Percentiles rank a stretch among this genome's conserved stretches.
These are phyloP conservation scores for Strobilomyces dryophilus DNA, from an alignment of 768 basidiomycete genomes.

Conservation along the genomic window DNA sequence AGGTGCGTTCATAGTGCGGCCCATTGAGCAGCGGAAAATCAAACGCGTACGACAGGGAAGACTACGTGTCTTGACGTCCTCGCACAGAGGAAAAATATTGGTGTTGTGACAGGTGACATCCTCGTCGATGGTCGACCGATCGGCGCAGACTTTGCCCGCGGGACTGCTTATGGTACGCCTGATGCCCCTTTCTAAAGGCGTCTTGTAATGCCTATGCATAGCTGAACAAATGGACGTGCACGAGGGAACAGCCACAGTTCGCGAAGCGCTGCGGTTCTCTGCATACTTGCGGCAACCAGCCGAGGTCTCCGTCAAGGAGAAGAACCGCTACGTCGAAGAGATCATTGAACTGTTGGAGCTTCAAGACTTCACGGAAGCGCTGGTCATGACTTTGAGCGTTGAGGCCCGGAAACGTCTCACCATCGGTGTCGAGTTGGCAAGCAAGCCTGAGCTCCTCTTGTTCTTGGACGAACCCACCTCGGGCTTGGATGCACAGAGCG, in stretches of 20 bases:
- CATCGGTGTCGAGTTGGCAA: constrained; percentile 88
- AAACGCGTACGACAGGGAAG: constrained; percentile 44
- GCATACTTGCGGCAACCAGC: constrained; percentile 80
- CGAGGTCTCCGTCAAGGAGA: constrained; percentile 62
- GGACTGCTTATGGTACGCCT: constrained; percentile 70
- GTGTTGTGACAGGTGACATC: constrained; percentile 59
- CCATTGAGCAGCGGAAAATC: not conserved
- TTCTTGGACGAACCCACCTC: constrained; percentile 47
- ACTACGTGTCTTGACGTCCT: constrained; percentile 75
- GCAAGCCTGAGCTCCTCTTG: constrained; percentile 43
- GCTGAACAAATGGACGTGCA: constrained; percentile 87
- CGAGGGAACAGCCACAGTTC: constrained; percentile 76
- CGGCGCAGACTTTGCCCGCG: constrained; percentile 54
- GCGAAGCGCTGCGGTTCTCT: constrained; percentile 82
- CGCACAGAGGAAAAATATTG: constrained; percentile 69
- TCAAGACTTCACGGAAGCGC: constrained; percentile 77
- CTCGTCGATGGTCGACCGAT: constrained; percentile 64
- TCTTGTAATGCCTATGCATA: constrained; percentile 29
- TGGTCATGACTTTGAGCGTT: constrained; percentile 65
- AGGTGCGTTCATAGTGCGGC: constrained; percentile 36
- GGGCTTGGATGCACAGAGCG: constrained; percentile 59
- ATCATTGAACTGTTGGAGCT: constrained; percentile 82
- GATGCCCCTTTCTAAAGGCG: constrained; percentile 16
- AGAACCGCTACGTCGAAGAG: constrained; percentile 76
- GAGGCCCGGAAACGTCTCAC: constrained; percentile 83